Conservation (phyloP, 2,329 filamentous ascomycete species). For the Colletotrichum theobromicola region DNA sequence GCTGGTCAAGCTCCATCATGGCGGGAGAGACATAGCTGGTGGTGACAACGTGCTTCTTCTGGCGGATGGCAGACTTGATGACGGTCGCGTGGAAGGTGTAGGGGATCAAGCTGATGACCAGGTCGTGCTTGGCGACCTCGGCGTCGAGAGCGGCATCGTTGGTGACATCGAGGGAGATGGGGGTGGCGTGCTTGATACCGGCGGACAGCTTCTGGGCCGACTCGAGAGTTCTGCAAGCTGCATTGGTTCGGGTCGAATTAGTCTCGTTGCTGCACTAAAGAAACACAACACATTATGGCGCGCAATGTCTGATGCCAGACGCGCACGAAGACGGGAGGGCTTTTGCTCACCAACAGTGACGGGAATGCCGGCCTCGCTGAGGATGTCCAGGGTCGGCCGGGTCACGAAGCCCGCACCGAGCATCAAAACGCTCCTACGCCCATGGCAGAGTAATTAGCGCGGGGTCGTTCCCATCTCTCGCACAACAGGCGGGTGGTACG, state of each 20-base stretch:
- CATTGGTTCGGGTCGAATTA: background rate
- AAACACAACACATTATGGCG: background rate
- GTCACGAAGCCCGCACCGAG: conserved; percentile 65
- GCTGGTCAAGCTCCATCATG: conserved; percentile 86
- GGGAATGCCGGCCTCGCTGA: conserved; percentile 62
- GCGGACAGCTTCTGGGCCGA: conserved; percentile 76
- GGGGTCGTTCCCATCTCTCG: background rate
- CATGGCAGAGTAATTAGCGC: background rate
- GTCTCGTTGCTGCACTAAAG: background rate
- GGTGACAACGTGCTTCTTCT: conserved; percentile 96
- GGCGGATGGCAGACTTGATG: conserved; percentile 90
- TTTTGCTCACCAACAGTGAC: conserved; percentile 66
- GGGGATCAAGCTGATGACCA: conserved; percentile 84
- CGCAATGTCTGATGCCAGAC: background rate
- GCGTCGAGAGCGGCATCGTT: conserved; percentile 79
- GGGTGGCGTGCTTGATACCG: conserved; percentile 73
- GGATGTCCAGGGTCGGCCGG: conserved; percentile 68
- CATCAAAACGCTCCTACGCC: conserved; percentile 37
- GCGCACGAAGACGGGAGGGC: background rate
- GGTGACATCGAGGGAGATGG: conserved; percentile 86
- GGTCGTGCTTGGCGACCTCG: conserved; percentile 78
- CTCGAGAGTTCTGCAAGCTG: conserved; percentile 83
- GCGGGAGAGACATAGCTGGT: conserved; percentile 92
- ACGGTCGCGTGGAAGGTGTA: conserved; percentile 89
- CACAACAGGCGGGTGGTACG: background rate